Conservation (phyloP, 2,329 filamentous ascomycete species). For the Fusarium equiseti region DNA sequence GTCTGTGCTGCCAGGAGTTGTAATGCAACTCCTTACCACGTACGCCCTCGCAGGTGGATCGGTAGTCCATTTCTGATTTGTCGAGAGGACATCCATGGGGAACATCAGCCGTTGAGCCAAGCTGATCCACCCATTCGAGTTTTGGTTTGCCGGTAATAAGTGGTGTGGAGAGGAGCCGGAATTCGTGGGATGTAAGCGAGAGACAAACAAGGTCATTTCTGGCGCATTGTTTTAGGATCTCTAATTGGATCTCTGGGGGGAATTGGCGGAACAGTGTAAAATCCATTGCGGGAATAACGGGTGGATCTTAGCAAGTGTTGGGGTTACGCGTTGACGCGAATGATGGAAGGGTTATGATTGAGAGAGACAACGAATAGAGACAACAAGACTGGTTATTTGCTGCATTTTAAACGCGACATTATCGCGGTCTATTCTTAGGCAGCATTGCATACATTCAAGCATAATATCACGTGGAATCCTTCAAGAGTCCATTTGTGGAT, state of each 20-base stretch:
- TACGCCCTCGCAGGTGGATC: background rate
- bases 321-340: background rate
- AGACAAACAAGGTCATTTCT: constrained; percentile 18
- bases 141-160: background rate
- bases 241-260: constrained; percentile 15
- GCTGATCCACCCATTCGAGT: constrained; percentile 13
- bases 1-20: background rate
- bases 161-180: background rate
- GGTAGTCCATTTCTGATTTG: rapidly evolving
- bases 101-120: background rate
- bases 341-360: too few species aligned
- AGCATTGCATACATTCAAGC: background rate
- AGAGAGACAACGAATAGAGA: background rate
- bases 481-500: background rate
- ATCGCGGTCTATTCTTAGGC: background rate
- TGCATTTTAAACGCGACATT: background rate
- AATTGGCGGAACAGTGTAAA: constrained; percentile 10
- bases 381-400: background rate
- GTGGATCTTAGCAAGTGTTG: background rate
- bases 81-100: background rate
- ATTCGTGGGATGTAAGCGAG: background rate
- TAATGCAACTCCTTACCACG: rapidly evolving
- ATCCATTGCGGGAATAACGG: background rate
- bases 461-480: background rate
- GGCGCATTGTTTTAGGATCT: background rate